phyloP scores from a whole-genome alignment of 805 yeast genomes.

The Sungouiella thailandica region DNA sequence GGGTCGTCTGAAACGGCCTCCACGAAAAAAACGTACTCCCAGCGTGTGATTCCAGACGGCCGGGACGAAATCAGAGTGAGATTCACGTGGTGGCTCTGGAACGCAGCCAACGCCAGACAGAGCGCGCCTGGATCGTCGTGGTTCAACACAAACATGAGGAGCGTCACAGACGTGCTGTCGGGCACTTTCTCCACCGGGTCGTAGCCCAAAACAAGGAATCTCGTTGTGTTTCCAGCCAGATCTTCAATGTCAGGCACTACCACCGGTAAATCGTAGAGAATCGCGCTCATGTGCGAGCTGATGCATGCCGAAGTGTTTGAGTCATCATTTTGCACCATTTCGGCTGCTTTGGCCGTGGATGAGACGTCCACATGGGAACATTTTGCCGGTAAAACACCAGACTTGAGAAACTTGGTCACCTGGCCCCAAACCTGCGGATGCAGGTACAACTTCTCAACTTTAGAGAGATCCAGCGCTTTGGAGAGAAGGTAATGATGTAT shows the following conservation, averaged over 20 bases:
- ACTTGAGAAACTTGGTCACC: constrained; percentile 52
- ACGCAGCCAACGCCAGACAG: constrained; percentile 55
- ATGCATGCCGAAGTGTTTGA: constrained; percentile 40
- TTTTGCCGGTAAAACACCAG: constrained; percentile 24
- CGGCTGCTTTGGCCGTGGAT: constrained; percentile 86
- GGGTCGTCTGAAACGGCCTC: constrained; percentile 52
- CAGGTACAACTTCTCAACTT: constrained; percentile 62
- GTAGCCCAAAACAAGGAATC: constrained; percentile 67
- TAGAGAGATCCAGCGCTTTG: constrained; percentile 35
- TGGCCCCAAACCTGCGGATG: constrained; percentile 99
- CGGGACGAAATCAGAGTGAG: constrained; percentile 72
- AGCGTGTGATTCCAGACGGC: constrained; percentile 60
- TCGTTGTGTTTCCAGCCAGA: constrained; percentile 68
- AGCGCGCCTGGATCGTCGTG: constrained; percentile 70
- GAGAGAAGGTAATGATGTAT: constrained; percentile 74
- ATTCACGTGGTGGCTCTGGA: constrained; percentile 54
- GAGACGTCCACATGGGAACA: constrained; percentile 56
- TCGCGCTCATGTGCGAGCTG: constrained; percentile 13
- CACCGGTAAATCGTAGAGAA: constrained; percentile 9
- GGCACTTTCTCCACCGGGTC: constrained; percentile 4
- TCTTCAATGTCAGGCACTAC: constrained; percentile 57
- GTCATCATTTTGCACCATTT: constrained; percentile 39
- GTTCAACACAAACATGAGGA: constrained; percentile 61
- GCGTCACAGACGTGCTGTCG: constrained; percentile 30
- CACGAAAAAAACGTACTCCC: constrained; percentile 82